Evolutionary conservation across 495 filamentous ascomycete species (phyloP), one percentile per base, ranked within the genome.

Genomic region (Evernia prunastri): DNA sequence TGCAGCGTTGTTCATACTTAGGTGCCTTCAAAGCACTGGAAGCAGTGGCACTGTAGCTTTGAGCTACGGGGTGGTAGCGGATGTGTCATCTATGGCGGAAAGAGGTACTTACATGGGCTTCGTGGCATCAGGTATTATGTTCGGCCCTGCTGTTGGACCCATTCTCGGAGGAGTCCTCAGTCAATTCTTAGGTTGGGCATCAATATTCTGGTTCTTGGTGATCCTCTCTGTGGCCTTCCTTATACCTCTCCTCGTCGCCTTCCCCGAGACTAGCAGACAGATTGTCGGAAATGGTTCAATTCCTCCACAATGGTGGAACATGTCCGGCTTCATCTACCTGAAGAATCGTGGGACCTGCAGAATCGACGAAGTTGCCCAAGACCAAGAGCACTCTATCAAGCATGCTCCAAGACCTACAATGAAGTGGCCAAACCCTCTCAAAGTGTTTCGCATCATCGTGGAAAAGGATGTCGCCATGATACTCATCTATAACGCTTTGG

Each of bases 121-220:
- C 6, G 68, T 78, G 8, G 76, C 79, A 0, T 72, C 76, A 0
- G 81, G 83, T 68, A 12, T 2, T 47, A 31, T 23, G 45, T 75
- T 9, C 7, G 84, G 82, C 0, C 82, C 84, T 3, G 76, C 82
- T 0, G 61, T 88, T 7, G 84, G 82, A 2, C 87, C 86, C 0
- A 77, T 88, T 0, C 77, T 91, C 25, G 88, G 88, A 2, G 88
- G 88, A 0, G 62, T 89, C 0, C 73, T 90, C 1, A 74, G 78
- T 13, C 77, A 88, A 35, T 87, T 81, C 49, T 75, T 90, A 0
- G 86, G 85, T 0, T 92, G 88, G 88, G 69, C 83, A 31, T 77
- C 81, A 54, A 87, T 89, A 43, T 92, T 91, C 70, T 90, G 86
- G 87, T 90, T 91, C 66, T 76, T 89, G 36, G 77, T 80, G 56